A percentile compares a stretch with the other conserved stretches of the same genome.
Evolutionary conservation across 75 land plant genomes (phyloP).

Genomic region (Gnetum montanum): DNA sequence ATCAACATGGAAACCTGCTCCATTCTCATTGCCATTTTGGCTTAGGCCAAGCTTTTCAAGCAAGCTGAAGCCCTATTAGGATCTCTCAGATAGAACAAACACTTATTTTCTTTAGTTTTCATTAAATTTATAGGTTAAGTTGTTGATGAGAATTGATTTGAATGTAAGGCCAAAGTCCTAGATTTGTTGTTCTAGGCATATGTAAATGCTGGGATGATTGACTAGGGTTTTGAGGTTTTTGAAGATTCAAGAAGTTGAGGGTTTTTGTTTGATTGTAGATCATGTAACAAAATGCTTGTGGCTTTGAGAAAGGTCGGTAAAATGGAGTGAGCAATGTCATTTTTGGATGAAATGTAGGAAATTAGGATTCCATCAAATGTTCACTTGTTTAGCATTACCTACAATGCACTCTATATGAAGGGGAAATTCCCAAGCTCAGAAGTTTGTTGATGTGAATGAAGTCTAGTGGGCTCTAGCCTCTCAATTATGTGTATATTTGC

Average conservation of each 20-base stretch:
- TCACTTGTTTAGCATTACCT: conserved; percentile 21
- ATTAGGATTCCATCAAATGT: conserved; percentile 7
- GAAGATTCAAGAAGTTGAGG: conserved; percentile 15
- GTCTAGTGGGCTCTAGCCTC: conserved; percentile 36
- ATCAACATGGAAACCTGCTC: not conserved
- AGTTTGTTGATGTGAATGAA: conserved; percentile 25
- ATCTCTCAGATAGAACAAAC: not conserved
- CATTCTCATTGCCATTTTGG: not conserved
- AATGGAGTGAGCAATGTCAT: conserved; percentile 11
- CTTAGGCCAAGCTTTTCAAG: not conserved
- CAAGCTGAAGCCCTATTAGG: not conserved
- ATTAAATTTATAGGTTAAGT: not conserved
- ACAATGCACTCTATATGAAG: conserved; percentile 34
- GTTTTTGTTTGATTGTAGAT: conserved; percentile 22
- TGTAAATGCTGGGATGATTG: conserved; percentile 27
- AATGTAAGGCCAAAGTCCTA: not conserved
- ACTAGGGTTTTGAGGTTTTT: conserved; percentile 27
- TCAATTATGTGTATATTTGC: conserved; percentile 31
- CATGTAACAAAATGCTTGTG: conserved; percentile 30
- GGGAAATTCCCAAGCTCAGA: conserved; percentile 23
- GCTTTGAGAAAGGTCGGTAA: conserved; percentile 20
- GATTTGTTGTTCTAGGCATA: conserved; percentile 21
- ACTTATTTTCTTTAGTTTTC: not conserved
- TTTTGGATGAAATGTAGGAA: conserved; percentile 27
- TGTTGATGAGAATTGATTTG: not conserved